A percentile compares a stretch with the other conserved stretches of the same genome.
phyloP scores from a whole-genome alignment of 305 asterid genomes.

The Fraxinus albicans region DNA sequence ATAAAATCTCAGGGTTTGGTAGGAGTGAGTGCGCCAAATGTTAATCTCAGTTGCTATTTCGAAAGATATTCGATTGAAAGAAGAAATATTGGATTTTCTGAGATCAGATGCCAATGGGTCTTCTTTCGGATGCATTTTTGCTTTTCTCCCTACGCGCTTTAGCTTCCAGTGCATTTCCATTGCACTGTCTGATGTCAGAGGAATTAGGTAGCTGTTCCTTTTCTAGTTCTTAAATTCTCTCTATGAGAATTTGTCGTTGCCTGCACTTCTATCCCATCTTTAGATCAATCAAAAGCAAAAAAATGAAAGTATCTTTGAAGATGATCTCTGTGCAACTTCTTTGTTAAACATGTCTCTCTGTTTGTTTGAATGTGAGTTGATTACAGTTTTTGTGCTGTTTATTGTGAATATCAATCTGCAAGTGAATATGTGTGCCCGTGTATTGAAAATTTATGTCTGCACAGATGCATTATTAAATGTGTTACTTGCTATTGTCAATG shows the following conservation, averaged over 20 bases:
- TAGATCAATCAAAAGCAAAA: background rate
- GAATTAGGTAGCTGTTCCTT: background rate
- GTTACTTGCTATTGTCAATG: background rate
- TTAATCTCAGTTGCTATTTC: background rate
- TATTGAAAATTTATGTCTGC: background rate
- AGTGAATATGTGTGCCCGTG: background rate
- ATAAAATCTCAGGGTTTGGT: background rate
- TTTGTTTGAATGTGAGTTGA: background rate
- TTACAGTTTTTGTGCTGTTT: background rate
- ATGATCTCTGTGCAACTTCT: background rate
- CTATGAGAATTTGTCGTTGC: background rate
- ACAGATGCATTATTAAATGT: background rate
- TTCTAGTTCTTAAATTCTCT: background rate
- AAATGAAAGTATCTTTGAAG: background rate
- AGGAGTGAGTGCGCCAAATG: background rate
- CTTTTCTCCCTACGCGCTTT: background rate
- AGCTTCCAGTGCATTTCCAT: background rate
- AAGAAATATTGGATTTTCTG: background rate
- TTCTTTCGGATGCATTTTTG: background rate
- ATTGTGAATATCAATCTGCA: background rate
- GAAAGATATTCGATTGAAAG: background rate
- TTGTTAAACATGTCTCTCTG: background rate
- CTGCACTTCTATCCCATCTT: background rate
- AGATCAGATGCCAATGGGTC: background rate
- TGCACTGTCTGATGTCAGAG: background rate